Evolutionary conservation across 2,329 filamentous ascomycete species (phyloP).

Genomic region (Pyricularia pennisetigena): DNA sequence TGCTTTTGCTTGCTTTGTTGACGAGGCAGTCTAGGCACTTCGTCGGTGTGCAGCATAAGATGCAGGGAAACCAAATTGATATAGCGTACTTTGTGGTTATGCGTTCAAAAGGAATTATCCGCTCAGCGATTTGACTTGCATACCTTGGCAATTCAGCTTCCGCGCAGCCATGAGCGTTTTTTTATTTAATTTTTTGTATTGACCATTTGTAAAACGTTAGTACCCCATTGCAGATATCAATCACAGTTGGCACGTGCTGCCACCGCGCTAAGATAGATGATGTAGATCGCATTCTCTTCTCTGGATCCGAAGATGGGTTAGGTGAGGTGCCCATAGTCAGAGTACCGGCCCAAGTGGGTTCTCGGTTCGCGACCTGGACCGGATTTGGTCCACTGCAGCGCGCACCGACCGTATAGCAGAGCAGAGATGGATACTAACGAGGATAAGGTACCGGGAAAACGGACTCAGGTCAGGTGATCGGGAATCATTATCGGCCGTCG

Average conservation of each 20-base stretch:
- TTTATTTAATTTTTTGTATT: background rate
- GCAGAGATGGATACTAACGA: background rate
- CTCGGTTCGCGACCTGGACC: background rate
- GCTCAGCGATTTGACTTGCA: background rate
- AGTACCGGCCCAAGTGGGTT: background rate
- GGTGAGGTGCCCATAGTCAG: background rate
- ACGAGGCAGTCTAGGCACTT: background rate
- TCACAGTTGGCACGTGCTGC: too few relatives aligned
- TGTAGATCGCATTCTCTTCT: too few relatives aligned
- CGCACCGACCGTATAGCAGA: background rate
- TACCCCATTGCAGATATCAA: too few relatives aligned
- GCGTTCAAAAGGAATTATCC: too few relatives aligned
- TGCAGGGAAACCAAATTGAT: background rate
- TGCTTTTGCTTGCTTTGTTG: background rate
- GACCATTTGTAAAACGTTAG: too few relatives aligned
- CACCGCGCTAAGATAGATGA: too few relatives aligned
- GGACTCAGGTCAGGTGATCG: background rate
- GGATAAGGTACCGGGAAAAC: background rate
- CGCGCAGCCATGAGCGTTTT: background rate
- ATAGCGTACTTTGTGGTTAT: too few relatives aligned
- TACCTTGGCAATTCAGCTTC: background rate
- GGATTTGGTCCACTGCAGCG: background rate
- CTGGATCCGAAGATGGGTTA: background rate
- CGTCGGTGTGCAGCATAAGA: background rate
- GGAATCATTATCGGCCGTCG: background rate